Conservation (phyloP, 805 yeast genomes). For the Clavispora vitiphila region DNA sequence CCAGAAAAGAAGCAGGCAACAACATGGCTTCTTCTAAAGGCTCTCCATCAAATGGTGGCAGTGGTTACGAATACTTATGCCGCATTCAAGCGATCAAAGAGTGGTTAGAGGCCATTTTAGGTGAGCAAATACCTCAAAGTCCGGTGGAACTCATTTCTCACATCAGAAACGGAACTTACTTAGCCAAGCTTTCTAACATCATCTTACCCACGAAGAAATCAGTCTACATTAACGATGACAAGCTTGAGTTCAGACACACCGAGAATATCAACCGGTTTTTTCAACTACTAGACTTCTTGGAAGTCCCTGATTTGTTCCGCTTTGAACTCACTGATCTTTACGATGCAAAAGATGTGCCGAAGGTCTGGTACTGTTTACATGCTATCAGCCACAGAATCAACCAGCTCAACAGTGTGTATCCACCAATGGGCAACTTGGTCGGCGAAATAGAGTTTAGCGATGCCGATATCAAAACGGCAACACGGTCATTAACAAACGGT, state of each 20-base stretch:
- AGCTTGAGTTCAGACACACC: conserved; percentile 80
- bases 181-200: conserved; percentile 72
- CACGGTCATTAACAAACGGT: conserved; percentile 61
- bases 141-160: conserved; percentile 58
- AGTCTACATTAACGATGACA: conserved; percentile 49
- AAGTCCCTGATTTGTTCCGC: conserved; percentile 80
- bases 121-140: conserved; percentile 49
- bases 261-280: conserved; percentile 88
- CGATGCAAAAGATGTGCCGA: conserved; percentile 88
- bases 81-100: conserved; percentile 74
- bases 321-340: conserved; percentile 92
- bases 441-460: conserved; percentile 60
- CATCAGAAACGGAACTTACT: conserved; percentile 75
- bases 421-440: conserved; percentile 56
- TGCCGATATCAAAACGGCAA: conserved; percentile 65
- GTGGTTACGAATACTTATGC: conserved; percentile 70
- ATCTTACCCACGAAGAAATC: conserved; percentile 62
- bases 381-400: conserved; percentile 76
- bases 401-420: conserved; percentile 47
- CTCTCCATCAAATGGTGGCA: conserved; percentile 12
- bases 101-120: conserved; percentile 68
- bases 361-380: conserved; percentile 88
- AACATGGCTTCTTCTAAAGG: conserved; percentile 24
- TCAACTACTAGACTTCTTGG: conserved; percentile 58
- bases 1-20: background rate